phyloP scores from a whole-genome alignment of 495 filamentous ascomycete species.

The Pseudoneurospora amorphoporcata region DNA sequence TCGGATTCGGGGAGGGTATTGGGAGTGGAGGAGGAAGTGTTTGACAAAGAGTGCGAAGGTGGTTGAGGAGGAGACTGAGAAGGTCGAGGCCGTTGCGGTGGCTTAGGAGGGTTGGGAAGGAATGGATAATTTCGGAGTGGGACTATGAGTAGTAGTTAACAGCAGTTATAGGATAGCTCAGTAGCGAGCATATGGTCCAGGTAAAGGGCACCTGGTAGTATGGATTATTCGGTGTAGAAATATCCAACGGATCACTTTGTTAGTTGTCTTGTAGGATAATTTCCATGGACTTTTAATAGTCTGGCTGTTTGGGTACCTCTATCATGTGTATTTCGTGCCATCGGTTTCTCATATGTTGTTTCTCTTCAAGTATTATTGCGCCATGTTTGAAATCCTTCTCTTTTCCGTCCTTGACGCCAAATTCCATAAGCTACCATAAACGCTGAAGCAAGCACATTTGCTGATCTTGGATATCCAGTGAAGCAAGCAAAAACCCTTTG shows the following conservation, averaged over 20 bases:
- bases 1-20: constrained; percentile 82
- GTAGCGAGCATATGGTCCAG: not conserved
- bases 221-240: not conserved
- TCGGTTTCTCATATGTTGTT: not conserved
- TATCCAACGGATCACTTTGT: not conserved
- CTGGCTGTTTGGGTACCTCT: not conserved
- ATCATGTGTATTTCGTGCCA: not conserved
- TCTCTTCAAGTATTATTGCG: not conserved
- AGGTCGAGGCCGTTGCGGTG: not conserved
- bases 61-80: not conserved
- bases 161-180: not conserved
- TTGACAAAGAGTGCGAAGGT: constrained; percentile 9
- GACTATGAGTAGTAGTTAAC: not conserved
- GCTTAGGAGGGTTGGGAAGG: not conserved
- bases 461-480: not conserved
- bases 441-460: not conserved
- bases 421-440: not conserved
- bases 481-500: not conserved
- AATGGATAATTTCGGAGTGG: not conserved
- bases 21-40: constrained; percentile 61
- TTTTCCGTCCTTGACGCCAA: not conserved
- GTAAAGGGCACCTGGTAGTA: not conserved
- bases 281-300: not conserved
- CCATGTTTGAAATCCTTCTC: not conserved
- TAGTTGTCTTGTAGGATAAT: not conserved